Evolutionary conservation across 2,329 filamentous ascomycete species (phyloP).

Genomic region (Aspergillus alliaceus): DNA sequence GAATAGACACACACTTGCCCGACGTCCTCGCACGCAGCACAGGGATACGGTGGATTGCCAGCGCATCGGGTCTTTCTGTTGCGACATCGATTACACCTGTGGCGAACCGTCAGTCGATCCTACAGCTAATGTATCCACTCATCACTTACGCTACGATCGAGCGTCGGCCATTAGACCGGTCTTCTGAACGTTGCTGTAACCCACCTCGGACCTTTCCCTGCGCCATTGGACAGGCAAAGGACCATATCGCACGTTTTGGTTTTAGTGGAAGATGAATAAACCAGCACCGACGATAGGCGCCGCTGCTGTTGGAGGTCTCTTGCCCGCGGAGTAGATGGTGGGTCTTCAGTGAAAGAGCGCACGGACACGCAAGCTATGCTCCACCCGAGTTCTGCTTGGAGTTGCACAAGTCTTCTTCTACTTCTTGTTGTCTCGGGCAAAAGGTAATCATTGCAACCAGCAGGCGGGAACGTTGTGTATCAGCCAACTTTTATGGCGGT

Average conservation of each 20-base stretch:
- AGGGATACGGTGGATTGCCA: slow-evolving; percentile 36
- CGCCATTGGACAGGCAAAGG: slow-evolving; percentile 8
- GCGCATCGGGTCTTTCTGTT: slow-evolving; percentile 37
- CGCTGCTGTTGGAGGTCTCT: too few relatives aligned
- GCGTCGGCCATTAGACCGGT: slow-evolving; percentile 19
- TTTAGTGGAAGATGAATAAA: not conserved
- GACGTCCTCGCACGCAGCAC: slow-evolving; percentile 33
- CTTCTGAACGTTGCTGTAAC: slow-evolving; percentile 17
- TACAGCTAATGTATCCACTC: not conserved
- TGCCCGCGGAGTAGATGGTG: not conserved
- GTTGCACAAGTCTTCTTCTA: not conserved
- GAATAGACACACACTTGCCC: slow-evolving; percentile 36
- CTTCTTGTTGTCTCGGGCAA: not conserved
- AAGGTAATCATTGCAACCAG: not conserved
- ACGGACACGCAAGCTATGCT: not conserved
- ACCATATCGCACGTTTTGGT: slow-evolving; percentile 9
- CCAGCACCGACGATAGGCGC: not conserved
- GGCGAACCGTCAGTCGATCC: not conserved
- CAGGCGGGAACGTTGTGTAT: not conserved
- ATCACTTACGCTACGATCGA: slow-evolving; percentile 30
- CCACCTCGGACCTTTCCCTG: slow-evolving; percentile 8
- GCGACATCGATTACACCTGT: slow-evolving; percentile 39
- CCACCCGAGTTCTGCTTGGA: not conserved
- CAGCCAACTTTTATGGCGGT: too few relatives aligned
- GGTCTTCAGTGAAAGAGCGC: not conserved